Percentiles rank a stretch among this genome's conserved stretches.
Evolutionary conservation across 495 filamentous ascomycete genomes (phyloP).

Genomic region (Beverwykella pulmonaria): DNA sequence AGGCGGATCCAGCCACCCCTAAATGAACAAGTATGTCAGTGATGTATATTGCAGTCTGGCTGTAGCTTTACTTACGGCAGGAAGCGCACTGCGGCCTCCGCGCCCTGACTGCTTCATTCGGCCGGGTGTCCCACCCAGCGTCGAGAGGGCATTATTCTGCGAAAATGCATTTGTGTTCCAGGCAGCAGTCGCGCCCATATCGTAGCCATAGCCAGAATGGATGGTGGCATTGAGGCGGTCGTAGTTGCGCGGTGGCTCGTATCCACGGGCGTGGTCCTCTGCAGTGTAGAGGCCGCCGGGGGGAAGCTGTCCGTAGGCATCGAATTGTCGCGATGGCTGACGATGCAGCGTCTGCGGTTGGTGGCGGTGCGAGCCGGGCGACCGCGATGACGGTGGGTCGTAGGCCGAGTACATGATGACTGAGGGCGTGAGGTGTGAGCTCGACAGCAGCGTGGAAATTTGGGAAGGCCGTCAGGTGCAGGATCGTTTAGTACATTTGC

Average conservation of each 20-base stretch:
- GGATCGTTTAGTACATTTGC: slow-evolving; percentile 23
- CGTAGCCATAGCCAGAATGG: slow-evolving; percentile 34
- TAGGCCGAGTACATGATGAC: slow-evolving; percentile 58
- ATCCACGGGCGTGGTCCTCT: slow-evolving; percentile 37
- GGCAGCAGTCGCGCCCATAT: slow-evolving; percentile 33
- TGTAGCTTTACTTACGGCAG: slow-evolving; percentile 25
- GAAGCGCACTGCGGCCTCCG: slow-evolving; percentile 31
- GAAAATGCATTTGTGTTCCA: slow-evolving; percentile 39
- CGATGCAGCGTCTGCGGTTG: slow-evolving; percentile 67
- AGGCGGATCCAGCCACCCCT: slow-evolving; percentile 39
- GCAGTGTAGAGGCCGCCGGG: slow-evolving; percentile 36
- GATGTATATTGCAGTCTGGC: background rate
- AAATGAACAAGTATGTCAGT: slow-evolving; percentile 2
- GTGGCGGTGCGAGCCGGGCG: slow-evolving; percentile 64
- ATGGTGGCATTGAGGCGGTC: slow-evolving; percentile 39
- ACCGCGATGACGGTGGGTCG: slow-evolving; percentile 61
- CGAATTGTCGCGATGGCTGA: slow-evolving; percentile 69
- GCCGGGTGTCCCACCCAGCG: slow-evolving; percentile 31
- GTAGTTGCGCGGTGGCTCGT: slow-evolving; percentile 35
- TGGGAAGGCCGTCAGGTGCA: slow-evolving; percentile 18
- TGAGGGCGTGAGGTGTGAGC: slow-evolving; percentile 32
- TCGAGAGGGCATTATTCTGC: slow-evolving; percentile 28
- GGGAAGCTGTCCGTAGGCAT: slow-evolving; percentile 45
- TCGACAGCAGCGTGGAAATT: background rate
- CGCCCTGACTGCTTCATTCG: slow-evolving; percentile 29